Base-by-base conservation (phyloP, 2,329 filamentous ascomycete genomes). In the Clonostachys byssicola region DNA sequence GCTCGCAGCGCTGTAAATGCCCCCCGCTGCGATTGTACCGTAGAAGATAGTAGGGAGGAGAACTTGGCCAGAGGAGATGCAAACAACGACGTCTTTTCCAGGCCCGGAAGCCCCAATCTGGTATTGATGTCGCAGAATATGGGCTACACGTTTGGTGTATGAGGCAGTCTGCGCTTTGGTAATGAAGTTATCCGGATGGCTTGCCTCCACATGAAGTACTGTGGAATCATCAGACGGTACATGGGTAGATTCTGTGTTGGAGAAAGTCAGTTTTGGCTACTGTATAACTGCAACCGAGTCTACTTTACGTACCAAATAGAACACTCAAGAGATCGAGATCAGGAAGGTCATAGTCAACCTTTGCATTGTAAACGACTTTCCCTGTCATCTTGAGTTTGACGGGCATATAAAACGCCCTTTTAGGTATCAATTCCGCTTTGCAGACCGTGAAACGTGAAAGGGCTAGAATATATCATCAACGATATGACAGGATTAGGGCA, bases 1-100 rank as follows among this genome's bases (percentile, higher is more conserved):
- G 42, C 71, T 76, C 0, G 77, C 78, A 5, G 77, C 74, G 6
- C 76, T 78, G 54, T 80, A 84, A 20, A 85, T 72, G 14, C 79
- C 81, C 2, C 75, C 79, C 2, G 80, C 78, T 5, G 76, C 80
- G 42, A 85, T 67, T 45, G 81, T 72, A 12, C 73, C 75, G 52
- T 72, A 83, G 55, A 80, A 78, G 2, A 80, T 53, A 10, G 73
- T 67, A 0, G 78, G 72, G 0, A 83, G 65, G 5, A 81, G 65
- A 41, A 73, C 72, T 52, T 83, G 75, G 2, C 81, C 81, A 1
- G 73, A 73, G 1, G 75, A 78, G 30, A 83, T 73, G 14, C 74
- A 69, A 4, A 81, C 74, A 12, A 83, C 75, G 5, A 83, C 72
- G 52, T 82, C 76, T 44, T 69, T 67, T 41, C 67, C 68, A 44